Conservation (phyloP, 345 rosid genomes). For the Boechera retrofracta region DNA sequence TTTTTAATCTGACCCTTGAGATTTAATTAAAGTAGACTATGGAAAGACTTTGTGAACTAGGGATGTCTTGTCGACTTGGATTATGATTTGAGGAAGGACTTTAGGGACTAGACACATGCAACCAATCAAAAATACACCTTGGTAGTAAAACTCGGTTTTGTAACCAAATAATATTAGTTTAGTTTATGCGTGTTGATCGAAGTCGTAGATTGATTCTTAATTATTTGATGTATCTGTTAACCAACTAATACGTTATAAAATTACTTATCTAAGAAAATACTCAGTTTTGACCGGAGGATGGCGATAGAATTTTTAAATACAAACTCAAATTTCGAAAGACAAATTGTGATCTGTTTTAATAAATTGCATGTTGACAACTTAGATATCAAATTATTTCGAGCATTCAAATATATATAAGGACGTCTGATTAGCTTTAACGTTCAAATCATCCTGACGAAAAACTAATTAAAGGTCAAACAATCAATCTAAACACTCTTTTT, state of each 20-base stretch:
- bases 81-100: background rate
- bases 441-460: background rate
- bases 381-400: background rate
- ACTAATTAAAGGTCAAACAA: constrained; percentile 9
- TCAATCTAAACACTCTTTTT: background rate
- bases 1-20: too few species aligned
- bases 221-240: too few species aligned
- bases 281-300: background rate
- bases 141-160: background rate
- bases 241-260: background rate
- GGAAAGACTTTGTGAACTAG: too few species aligned
- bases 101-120: background rate
- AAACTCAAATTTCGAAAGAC: background rate
- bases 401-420: background rate
- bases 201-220: background rate
- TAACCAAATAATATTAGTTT: background rate
- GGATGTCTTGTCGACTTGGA: background rate
- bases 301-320: background rate
- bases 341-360: background rate
- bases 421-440: background rate
- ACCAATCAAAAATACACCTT: background rate
- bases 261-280: background rate
- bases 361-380: background rate
- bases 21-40: too few species aligned
- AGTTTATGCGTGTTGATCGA: background rate